Evolutionary conservation across 2,329 filamentous ascomycete genomes (phyloP).

Genomic region (Ascochyta pisi): DNA sequence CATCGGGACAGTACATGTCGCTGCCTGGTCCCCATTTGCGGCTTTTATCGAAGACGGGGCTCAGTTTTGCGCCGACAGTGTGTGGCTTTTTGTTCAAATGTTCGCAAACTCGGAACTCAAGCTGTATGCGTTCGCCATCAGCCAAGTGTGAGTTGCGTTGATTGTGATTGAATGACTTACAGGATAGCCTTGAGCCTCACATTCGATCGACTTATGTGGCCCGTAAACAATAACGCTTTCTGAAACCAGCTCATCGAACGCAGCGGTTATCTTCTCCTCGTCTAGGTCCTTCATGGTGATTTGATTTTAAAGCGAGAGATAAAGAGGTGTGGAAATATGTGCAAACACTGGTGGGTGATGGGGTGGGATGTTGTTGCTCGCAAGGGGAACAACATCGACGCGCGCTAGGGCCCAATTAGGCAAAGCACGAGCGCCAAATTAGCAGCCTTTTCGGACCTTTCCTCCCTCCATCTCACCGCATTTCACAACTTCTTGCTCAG

Average conservation of each 20-base stretch:
- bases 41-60: constrained; percentile 23
- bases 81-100: constrained; percentile 42
- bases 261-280: constrained; percentile 22
- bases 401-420: not conserved
- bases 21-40: constrained; percentile 44
- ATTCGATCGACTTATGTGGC: constrained; percentile 26
- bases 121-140: constrained; percentile 19
- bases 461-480: too few species aligned
- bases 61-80: constrained; percentile 27
- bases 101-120: constrained; percentile 45
- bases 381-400: too few species aligned
- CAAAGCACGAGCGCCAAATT: not conserved
- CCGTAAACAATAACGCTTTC: constrained; percentile 36
- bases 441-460: not conserved
- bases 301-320: not conserved
- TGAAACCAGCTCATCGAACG: constrained; percentile 36
- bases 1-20: constrained; percentile 54
- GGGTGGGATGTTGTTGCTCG: not conserved
- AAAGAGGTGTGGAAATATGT: not conserved
- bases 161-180: constrained; percentile 20
- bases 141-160: not conserved
- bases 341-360: constrained; percentile 1
- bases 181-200: constrained; percentile 32
- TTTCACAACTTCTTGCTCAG: not conserved
- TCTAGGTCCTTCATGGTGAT: constrained; percentile 18